Evolutionary conservation across 2,329 filamentous ascomycete species (phyloP), one percentile per base, ranked within the genome.

Genomic region (Ciborinia camelliae): DNA sequence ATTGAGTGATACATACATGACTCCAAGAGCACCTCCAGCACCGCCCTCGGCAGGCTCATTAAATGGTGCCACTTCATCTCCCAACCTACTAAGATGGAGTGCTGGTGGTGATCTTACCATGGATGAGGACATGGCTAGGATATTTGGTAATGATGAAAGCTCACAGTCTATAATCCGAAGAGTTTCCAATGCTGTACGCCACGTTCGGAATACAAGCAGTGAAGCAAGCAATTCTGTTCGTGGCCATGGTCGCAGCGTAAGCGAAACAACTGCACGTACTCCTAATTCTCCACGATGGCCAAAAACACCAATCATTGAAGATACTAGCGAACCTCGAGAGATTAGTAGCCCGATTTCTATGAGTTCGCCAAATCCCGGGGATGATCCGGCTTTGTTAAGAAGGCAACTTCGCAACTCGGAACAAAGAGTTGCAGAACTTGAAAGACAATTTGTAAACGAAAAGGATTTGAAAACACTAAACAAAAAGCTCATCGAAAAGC

Each of bases 41-140:
- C 72, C 72, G 35, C 73, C 74, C 9, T 66, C 70, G 54, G 51
- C 78, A 28, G 79, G 75, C 67, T 78, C 81, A 68, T n/a, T 64
- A 53, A 74, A 74, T 64, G 73, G 72, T 18, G 60, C 48, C 6
- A 69, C 71, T n/a, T 69, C 77, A 47, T 90, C 89, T 12, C 87
- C 89, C 12, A 87, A 87, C 71, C 79, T 91, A 68, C 86, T 89
- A 69, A 83, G 88, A 72, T 91, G 85, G 85, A 96, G 90, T 76
- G 84, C 85, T 51, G 91, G 91, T 61, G 91, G 88, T 63, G 92
- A 96, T 69, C 95, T 97, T 73, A 95, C 90, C 66, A 87, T 97
- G 88, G 94, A 98, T 69, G 93, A 97, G 76, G 95, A 98, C 74
- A 92, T 97, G 86, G 90, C 91, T 62, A 89, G 93, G 65, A 94